Evolutionary conservation across 441 rosid genomes (phyloP).

Genomic region (Gossypium schwendimanii): DNA sequence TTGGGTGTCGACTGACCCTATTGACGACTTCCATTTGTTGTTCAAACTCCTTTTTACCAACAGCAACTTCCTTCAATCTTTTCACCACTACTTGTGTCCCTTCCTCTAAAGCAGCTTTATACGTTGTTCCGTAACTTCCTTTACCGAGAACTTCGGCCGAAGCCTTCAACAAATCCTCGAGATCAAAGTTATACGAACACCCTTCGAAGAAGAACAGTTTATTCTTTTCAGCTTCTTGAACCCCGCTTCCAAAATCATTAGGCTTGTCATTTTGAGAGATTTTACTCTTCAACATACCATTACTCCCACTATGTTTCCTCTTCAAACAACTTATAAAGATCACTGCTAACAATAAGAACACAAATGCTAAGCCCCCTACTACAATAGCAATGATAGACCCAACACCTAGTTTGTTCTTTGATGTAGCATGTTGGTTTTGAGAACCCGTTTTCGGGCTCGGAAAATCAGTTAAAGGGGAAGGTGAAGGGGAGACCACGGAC

Average conservation of each 20-base stretch:
- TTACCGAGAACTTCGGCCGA: slow-evolving; percentile 72
- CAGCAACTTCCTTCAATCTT: slow-evolving; percentile 55
- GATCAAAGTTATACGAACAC: slow-evolving; percentile 43
- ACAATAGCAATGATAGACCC: slow-evolving; percentile 31
- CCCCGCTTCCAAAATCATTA: slow-evolving; percentile 67
- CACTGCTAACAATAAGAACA: slow-evolving; percentile 23
- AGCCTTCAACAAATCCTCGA: slow-evolving; percentile 62
- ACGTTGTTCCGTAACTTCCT: slow-evolving; percentile 55
- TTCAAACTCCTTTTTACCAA: slow-evolving; percentile 52
- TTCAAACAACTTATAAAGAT: slow-evolving; percentile 29
- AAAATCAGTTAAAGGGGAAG: slow-evolving; percentile 24
- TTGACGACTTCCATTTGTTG: slow-evolving; percentile 43
- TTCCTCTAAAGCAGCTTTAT: slow-evolving; percentile 59
- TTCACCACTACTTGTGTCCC: slow-evolving; percentile 57
- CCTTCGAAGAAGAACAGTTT: slow-evolving; percentile 53
- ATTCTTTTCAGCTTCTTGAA: slow-evolving; percentile 65
- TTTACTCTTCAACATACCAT: slow-evolving; percentile 17
- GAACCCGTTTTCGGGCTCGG: slow-evolving; percentile 25
- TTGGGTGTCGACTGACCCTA: slow-evolving; percentile 42
- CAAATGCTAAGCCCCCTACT: slow-evolving; percentile 29
- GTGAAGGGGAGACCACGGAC: slow-evolving; percentile 20
- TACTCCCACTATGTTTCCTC: slow-evolving; percentile 16
- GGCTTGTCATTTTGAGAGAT: slow-evolving; percentile 32
- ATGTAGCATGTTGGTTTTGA: slow-evolving; percentile 5
- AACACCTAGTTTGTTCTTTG: slow-evolving; percentile 25